Base-by-base conservation (phyloP, 192 early-diverging fungal genomes). In the Haplosporangium gracile region DNA sequence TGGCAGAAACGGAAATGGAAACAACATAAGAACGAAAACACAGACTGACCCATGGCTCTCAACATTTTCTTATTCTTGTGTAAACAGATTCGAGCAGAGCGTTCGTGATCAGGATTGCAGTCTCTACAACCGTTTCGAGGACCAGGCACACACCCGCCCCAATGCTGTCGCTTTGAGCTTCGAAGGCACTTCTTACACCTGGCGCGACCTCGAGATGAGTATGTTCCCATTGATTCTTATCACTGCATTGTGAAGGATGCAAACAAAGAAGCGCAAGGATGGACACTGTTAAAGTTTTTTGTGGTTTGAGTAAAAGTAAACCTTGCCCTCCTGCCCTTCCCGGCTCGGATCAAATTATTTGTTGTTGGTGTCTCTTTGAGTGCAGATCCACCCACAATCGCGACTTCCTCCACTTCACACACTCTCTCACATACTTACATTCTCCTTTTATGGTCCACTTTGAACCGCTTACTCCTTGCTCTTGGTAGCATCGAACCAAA, bases 151-250 rank as follows among this genome's bases (percentile, higher is more conserved):
- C 20, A 24, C 39, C 24, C 55, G 75, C 24, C 84, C 84, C 39
- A 70, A 57, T 57, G 43, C 74, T 16, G 76, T 89, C 5, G 76
- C 85, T 22, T 24, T 91, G 3, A 32, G 83, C 24, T 91, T 91
- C 74, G 89, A 91, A 68, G 87, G 83, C 47, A 70, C 88, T 24
- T 78, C 82, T 4, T 90, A 90, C 43, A 91, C 91, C 4, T 91
- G 82, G 81, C 82, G 79, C 16, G 88, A 91, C 18, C 36, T 91
- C 63, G 89, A 91, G 77, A 75, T 88, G 51, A 83, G 90, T 91
- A 89, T 53, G 80, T 53, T 22, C 8, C 32, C 8, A 55, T 22
- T 18, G 13, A 11, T 42, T 60, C 24, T 24, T 57, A 38, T 4
- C 22, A 1, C 6, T 68, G 47, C 24, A 18, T 24, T 18, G 13